phyloP scores from a whole-genome alignment of 805 yeast genomes.

The Hanseniaspora occidentalis region DNA sequence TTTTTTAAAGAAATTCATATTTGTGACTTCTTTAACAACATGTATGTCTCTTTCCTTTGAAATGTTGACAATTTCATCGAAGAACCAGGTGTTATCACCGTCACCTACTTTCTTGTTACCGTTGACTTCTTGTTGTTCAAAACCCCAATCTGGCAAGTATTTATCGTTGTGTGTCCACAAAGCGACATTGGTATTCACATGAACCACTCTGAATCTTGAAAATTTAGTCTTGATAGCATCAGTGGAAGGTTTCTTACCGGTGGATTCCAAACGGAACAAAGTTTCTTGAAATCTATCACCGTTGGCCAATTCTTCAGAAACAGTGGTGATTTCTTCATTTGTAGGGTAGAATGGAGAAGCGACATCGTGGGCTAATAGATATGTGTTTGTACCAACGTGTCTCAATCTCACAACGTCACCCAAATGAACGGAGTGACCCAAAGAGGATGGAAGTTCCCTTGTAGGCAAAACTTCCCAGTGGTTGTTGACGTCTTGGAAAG shows the following conservation, averaged over 20 bases:
- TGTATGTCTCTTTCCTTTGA: constrained; percentile 50
- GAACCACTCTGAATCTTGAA: constrained; percentile 57
- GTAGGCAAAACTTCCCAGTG: constrained; percentile 80
- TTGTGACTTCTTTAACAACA: constrained; percentile 50
- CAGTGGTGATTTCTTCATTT: constrained; percentile 86
- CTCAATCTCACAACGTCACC: constrained; percentile 68
- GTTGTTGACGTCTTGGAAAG: constrained; percentile 48
- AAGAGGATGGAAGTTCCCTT: constrained; percentile 28
- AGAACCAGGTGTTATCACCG: constrained; percentile 56
- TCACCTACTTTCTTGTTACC: constrained; percentile 79
- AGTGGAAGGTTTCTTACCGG: constrained; percentile 34
- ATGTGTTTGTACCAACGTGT: constrained; percentile 73
- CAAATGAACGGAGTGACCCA: constrained; percentile 43
- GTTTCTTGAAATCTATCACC: constrained; percentile 56
- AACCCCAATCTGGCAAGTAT: constrained; percentile 90
- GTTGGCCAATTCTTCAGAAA: constrained; percentile 44
- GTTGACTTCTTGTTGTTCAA: constrained; percentile 81
- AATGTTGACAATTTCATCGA: constrained; percentile 58
- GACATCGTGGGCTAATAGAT: constrained; percentile 81
- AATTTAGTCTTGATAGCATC: constrained; percentile 45
- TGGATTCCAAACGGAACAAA: constrained; percentile 56
- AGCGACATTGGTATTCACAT: constrained; percentile 79
- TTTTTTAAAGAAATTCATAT: constrained; percentile 65
- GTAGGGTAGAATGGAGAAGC: constrained; percentile 88
- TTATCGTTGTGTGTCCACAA: constrained; percentile 87